A percentile compares a stretch with the other conserved stretches of the same genome.
phyloP scores from a whole-genome alignment of 192 early-diverging fungal species.

The Coemansia sp. region DNA sequence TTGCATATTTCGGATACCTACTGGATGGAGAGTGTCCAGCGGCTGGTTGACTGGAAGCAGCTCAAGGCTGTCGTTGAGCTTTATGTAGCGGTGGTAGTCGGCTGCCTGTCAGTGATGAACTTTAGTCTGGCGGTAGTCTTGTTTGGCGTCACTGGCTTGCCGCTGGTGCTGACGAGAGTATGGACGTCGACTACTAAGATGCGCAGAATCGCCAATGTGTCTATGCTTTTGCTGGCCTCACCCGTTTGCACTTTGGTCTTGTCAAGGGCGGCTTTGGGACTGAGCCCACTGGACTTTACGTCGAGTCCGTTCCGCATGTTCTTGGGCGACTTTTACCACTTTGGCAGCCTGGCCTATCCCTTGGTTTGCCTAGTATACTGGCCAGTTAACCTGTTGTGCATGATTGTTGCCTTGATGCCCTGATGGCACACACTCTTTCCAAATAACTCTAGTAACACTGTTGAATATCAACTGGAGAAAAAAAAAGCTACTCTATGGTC shows the following conservation, averaged over 20 bases:
- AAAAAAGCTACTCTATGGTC: too few relatives aligned
- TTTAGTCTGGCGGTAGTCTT: constrained; percentile 66
- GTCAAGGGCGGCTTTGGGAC: constrained; percentile 49
- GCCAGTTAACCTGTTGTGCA: constrained; percentile 58
- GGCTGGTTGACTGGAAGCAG: constrained; percentile 43
- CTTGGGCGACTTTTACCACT: constrained; percentile 63
- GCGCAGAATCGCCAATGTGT: constrained; percentile 7
- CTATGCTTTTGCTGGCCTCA: constrained; percentile 47
- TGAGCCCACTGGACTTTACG: constrained; percentile 38
- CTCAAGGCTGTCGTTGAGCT: constrained; percentile 38
- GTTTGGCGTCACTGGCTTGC: constrained; percentile 60
- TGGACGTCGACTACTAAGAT: constrained; percentile 13
- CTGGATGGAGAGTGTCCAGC: constrained; percentile 46
- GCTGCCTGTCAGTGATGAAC: constrained; percentile 69
- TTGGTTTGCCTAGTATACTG: constrained; percentile 71
- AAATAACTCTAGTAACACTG: background rate
- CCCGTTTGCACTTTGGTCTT: constrained; percentile 59
- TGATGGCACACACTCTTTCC: constrained; percentile 5
- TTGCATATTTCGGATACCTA: constrained; percentile 62
- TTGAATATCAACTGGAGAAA: too few relatives aligned
- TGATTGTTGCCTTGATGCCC: constrained; percentile 42
- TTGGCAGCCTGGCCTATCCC: constrained; percentile 63
- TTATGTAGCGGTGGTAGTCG: constrained; percentile 60
- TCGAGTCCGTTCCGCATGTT: constrained; percentile 53
- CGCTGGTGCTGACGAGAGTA: constrained; percentile 60